Evolutionary conservation across 192 early-diverging fungal genomes (phyloP), one percentile per base, ranked within the genome.

Genomic region (Umbelopsis isabellina): DNA sequence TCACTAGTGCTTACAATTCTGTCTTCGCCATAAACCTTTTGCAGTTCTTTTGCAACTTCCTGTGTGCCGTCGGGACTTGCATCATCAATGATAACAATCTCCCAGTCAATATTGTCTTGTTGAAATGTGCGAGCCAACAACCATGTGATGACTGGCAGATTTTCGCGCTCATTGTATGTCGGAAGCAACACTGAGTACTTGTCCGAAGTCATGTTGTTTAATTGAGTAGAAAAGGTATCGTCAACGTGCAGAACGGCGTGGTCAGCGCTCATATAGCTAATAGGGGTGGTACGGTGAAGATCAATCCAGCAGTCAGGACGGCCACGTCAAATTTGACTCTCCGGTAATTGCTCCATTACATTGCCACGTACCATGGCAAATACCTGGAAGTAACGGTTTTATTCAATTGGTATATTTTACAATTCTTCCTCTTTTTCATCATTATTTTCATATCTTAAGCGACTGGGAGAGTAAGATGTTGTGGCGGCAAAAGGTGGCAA

Each of bases 61-160:
- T 96, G 87, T 3, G 97, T 99, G 46, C 95, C 95, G 66, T 99
- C 97, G 30, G 97, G 97, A 64, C 92, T 94, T 71, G 86, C 89
- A 77, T 99, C 97, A 79, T 99, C 97, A 69, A 99, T 92, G 70
- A 99, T 91, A 64, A 99, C 94, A 68, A 99, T 94, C 75, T 99
- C 97, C 79, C 93, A 99, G 80, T 97, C 91, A 35, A 98, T 85
- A 51, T 90, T 80, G 72, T 91, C 69, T 67, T 95, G 91, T 47
- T 84, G 79, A 73, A 99, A 96, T 7, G 91, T 92, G 81, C 93
- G 94, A 33, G 91, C 87, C 45, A 98, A 82, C 41, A 99, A 81
- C 94, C 94, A 99, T 49, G 84, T 83, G 69, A 99, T 97, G 69
- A 98, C 91, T 46, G 97, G 97, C 75, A 99, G 82, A 84, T 99